Evolutionary conservation across 192 early-diverging fungal genomes (phyloP), one percentile per base, ranked within the genome.

Genomic region (Podila epicladia): DNA sequence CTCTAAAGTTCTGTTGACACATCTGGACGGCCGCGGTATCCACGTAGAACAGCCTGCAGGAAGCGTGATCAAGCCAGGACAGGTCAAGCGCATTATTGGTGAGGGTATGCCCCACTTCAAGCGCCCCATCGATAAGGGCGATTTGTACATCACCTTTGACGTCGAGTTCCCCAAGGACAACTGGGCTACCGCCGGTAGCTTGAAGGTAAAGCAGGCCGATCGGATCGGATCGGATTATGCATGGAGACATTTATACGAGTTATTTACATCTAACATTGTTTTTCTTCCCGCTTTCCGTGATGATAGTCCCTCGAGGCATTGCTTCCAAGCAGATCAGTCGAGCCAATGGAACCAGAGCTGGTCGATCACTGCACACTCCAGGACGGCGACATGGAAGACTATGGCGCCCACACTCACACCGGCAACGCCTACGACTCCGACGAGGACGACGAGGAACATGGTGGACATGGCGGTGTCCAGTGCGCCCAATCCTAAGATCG

Each of bases 51-150:
- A 97, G 65, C 87, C 92, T 28, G 89, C 94, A 17, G 96, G 96
- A 17, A 87, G 91, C 57, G 92, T 94, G 26, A 93, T 99, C 66
- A 91, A 90, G 71, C 97, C 97, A 24, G 95, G 94, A 37, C 91
- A 95, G 24, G 84, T 95, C n/a, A 94, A 96, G 85, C 88, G 91
- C 71, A 93, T 99, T 69, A 70, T 63, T 38, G 86, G 90, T 64
- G 95, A 99, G 84, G 98, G 98, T 60, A 99, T 99, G 98, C 97
- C 97, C 24, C 87, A 80, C 17, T 91, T 83, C 67, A 90, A 91
- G 72, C 85, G 91, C 5, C 84, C 91, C 11, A 84, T 85, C 63
- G 92, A 93, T 71, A 90, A 93, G 73, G 98, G 98, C 48, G 93
- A 96, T 80, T 87, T 99, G 17, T 97, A 93, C 82, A 82, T 98